A percentile compares a stretch with the other conserved stretches of the same genome.
These are phyloP conservation scores for Cryptococcus sp. DNA, from an alignment of 1,284 basidiomycete species.

Conservation along the genomic window DNA sequence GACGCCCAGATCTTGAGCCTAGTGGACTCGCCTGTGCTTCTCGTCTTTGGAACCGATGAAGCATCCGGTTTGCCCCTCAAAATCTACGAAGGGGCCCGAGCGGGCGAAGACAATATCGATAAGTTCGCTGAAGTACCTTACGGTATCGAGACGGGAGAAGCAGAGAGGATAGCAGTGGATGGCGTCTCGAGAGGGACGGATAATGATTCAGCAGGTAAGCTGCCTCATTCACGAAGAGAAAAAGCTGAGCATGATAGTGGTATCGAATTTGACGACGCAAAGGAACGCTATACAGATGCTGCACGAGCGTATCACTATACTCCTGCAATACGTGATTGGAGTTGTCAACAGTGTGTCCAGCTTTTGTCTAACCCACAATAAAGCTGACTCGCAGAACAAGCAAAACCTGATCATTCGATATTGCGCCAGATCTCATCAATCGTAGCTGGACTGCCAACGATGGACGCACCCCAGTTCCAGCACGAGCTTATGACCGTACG, in stretches of 20 bases:
- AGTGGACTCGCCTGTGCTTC: conserved; percentile 51
- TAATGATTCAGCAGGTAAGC: neutral
- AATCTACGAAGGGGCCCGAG: conserved; percentile 79
- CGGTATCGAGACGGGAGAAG: conserved; percentile 90
- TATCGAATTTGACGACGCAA: conserved; percentile 83
- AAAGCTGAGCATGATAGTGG: conserved; percentile 56
- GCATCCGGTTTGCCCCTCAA: conserved; percentile 62
- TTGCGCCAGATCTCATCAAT: conserved; percentile 81
- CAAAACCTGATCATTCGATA: conserved; percentile 67
- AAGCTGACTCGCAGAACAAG: conserved; percentile 53
- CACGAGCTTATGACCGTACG: conserved; percentile 78
- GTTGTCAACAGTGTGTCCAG: conserved; percentile 62
- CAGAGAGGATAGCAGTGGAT: conserved; percentile 96
- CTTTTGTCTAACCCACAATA: neutral
- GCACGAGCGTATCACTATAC: conserved; percentile 76
- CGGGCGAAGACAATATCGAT: conserved; percentile 9
- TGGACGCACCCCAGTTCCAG: conserved; percentile 70
- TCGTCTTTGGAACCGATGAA: conserved; percentile 50
- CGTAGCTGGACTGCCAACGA: conserved; percentile 78
- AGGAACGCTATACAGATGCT: conserved; percentile 94
- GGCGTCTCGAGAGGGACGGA: conserved; percentile 72
- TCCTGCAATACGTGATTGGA: conserved; percentile 74
- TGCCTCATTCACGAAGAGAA: neutral
- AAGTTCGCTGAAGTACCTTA: conserved; percentile 67
- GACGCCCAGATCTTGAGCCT: conserved; percentile 52